Conservation (phyloP, 164 flowering plant species). For the Vitis vinifera region DNA sequence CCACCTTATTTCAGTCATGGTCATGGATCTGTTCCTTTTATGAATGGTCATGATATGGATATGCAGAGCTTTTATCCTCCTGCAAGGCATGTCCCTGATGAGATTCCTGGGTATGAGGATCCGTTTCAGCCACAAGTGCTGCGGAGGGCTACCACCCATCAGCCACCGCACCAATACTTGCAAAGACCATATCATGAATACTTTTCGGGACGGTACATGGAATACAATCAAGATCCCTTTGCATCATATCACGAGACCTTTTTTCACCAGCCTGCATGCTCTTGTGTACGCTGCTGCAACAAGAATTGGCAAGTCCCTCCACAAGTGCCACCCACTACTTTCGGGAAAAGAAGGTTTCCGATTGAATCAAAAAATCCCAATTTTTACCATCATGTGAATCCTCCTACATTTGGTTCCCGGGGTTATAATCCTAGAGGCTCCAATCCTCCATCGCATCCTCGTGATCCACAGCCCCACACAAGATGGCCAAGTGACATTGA, state of each 20-base stretch:
- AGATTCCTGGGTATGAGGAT: slow-evolving; percentile 43
- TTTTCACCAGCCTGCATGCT: slow-evolving; percentile 59
- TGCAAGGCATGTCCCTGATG: slow-evolving; percentile 34
- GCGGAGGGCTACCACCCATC: slow-evolving; percentile 31
- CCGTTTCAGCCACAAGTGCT: slow-evolving; percentile 34
- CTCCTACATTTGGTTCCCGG: slow-evolving; percentile 30
- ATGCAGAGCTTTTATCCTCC: slow-evolving; percentile 39
- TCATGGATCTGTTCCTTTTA: slow-evolving; percentile 27
- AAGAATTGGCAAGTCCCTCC: slow-evolving; percentile 39
- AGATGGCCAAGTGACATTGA: slow-evolving; percentile 52
- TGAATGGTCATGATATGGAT: slow-evolving; percentile 31
- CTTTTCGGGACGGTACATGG: slow-evolving; percentile 38
- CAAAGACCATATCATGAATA: slow-evolving; percentile 33
- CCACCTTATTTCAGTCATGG: slow-evolving; percentile 30
- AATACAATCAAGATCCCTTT: slow-evolving; percentile 26
- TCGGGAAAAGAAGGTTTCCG: slow-evolving; percentile 27
- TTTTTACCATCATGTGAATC: slow-evolving; percentile 30
- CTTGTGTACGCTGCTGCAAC: slow-evolving; percentile 57
- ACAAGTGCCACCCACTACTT: slow-evolving; percentile 34
- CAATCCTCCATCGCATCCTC: slow-evolving; percentile 28
- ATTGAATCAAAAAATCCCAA: slow-evolving; percentile 32
- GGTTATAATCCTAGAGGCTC: slow-evolving; percentile 27
- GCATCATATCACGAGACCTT: slow-evolving; percentile 38
- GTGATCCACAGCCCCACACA: slow-evolving; percentile 28
- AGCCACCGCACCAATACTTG: slow-evolving; percentile 25